Base-by-base conservation (phyloP, 164 flowering plant genomes). In the Dillenia turbinata region DNA sequence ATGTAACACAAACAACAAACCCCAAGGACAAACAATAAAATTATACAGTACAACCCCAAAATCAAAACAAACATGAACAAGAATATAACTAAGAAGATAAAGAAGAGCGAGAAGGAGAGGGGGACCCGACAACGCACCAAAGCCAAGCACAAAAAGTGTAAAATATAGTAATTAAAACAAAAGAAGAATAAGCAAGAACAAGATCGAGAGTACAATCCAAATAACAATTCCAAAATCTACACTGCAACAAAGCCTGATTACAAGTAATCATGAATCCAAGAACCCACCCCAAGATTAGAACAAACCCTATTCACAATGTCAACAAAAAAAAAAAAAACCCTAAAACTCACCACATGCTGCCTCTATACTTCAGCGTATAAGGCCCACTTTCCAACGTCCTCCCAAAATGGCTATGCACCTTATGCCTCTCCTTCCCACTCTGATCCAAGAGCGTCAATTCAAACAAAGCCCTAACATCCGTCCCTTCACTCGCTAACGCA, bases 371-470 rank as follows among this genome's bases (percentile, higher is more conserved):
- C 13, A 88, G 89, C 9, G 97, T 76, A 56, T 91, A 91, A 0
- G 97, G 97, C 24, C 92, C 98, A 26, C 87, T 80, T 70, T 92
- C 96, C 57, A 89, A 70, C 43, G 92, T 71, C 72, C 96, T 78
- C 10, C 88, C 97, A 44, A 92, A 92, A 72, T 92, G 97, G 69
- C 81, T 87, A 62, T 92, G 97, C 59, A 92, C 89, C 79, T 89
- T 92, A 66, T 92, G 97, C 74, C 78, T 78, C 74, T 73, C 92
- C 64, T 80, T 85, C 58, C 94, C 96, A 54, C 94, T 87, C 83
- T 92, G 97, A 78, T 92, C 96, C 81, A 87, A 61, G 14, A 92
- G 83, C 24, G 89, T 87, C 73, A 92, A 68, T 66, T 92, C 92
- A 58, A 89, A 92, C 16, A 92, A 77, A 9, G 97, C 96, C 70